Base-by-base conservation (phyloP, 2,329 filamentous ascomycete genomes). In the Colletotrichum siamense region DNA sequence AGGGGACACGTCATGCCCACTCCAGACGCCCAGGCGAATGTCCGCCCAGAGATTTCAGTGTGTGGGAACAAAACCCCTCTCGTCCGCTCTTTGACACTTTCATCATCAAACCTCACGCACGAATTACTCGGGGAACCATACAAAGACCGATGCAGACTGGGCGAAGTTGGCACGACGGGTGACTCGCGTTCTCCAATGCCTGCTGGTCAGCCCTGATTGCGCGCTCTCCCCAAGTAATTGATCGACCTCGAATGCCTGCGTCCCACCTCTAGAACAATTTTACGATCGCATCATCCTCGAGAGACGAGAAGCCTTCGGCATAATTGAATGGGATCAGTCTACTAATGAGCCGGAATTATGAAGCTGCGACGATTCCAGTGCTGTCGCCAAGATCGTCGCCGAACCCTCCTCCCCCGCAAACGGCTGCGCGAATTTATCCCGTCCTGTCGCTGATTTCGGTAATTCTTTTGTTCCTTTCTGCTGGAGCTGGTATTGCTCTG, bases 11-110 rank as follows among this genome's bases (percentile, higher is more conserved):
- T 76, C 70, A 76, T 73, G 70, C 63, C 13, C 32, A 34, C 24
- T 39, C 18, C 32, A 68, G 26, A 63, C 16, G 10, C 15, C 55
- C 36, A 26, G 32, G 49, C 65, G 36, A 66, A 13, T 34, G 30
- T 63, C 49, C 8, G 32, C 39, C 36, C 69, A 55, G 24, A 22
- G 7, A 30, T 6, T 49, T 57, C 68, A 61, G 36, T 59, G 61
- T 55, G 49, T 52, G 34, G 24, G 49, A 73, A 73, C 73, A 76
- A 73, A 76, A 76, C 73, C 64, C 49, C 65, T 73, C 73, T 44
- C 49, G 18, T 30, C 64, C 22, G 70, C 64, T 69, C 64, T 49
- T 7, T 32, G 57, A 64, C 64, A 34, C 12, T 2, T 6, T 12
- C 15, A 8, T 30, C 6, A 5, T n/a, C 44, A 52, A 49, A 13